Base-by-base conservation (phyloP, 78 protist species). In the Speleostelium caveatum region DNA sequence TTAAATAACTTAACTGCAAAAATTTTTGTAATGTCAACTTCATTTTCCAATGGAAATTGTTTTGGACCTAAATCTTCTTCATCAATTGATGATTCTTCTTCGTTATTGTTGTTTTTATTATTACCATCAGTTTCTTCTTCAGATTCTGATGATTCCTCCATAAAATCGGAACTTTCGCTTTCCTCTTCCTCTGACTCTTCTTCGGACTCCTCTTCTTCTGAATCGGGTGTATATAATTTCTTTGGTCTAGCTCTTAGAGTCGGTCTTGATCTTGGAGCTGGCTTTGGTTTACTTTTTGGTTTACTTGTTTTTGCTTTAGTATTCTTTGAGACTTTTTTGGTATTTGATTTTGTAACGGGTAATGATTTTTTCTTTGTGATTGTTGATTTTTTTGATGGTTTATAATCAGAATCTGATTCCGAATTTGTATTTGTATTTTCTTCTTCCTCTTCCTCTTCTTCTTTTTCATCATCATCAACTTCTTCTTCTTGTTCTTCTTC, bases 1-100 rank as follows among this genome's bases (percentile, higher is more conserved):
- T 58, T 83, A 24, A 83, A 83, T 19, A 67, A 32, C 30, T 49
- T 69, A 24, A n/a, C 22, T 3, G 73, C 38, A 16, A 83, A 22
- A 59, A 83, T 62, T 21, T 69, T 83, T 33, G 67, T 61, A n/a
- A 83, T 32, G 24, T 24, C 24, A 36, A 38, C 42, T 19, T 56
- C 39, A 17, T 49, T 49, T 12, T 8, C 12, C 55, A 49, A 8
- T 49, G 12, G 24, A 16, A 49, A 16, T 12, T 49, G 12, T 35
- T 17, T 63, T 33, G 16, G 8, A n/a, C n/a, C 58, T 19, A n/a
- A 17, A 5, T 10, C 12, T 39, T 3, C 73, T 39, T 22, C n/a
- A n/a, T 22, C 33, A 38, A 5, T 66, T 24, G 19, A 38, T 53
- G 19, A 21, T 30, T 62, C 21, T n/a, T 0, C 19, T 35, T n/a